phyloP scores from a whole-genome alignment of 306 rosid species.

The Vigna mungo region DNA sequence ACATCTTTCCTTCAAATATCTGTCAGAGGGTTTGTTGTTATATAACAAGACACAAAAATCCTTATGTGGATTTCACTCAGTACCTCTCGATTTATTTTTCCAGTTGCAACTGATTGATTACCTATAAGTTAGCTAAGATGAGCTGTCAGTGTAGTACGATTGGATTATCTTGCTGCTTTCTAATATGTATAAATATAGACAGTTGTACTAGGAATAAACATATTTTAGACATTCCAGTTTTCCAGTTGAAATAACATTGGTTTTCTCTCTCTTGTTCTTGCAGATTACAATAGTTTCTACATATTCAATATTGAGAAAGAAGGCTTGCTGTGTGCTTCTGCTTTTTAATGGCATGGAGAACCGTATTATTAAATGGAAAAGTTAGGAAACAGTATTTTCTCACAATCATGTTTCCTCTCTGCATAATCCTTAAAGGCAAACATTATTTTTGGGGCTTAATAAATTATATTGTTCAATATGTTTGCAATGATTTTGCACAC shows the following conservation, averaged over 20 bases:
- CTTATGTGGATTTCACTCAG: background rate
- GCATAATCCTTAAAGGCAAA: background rate
- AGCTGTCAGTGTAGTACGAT: background rate
- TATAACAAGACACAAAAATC: background rate
- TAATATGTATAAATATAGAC: background rate
- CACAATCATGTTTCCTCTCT: background rate
- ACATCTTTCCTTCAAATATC: background rate
- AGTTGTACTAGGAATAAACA: background rate
- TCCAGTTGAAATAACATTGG: background rate
- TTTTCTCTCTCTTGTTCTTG: background rate
- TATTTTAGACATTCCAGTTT: background rate
- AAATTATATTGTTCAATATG: background rate
- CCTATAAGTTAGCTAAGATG: background rate
- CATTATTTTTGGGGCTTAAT: background rate
- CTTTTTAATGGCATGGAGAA: background rate
- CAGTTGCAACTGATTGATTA: background rate
- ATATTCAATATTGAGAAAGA: background rate
- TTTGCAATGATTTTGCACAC: background rate
- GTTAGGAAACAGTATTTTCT: background rate
- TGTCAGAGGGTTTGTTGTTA: background rate
- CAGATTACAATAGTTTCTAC: background rate
- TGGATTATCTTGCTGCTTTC: background rate
- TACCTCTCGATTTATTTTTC: background rate
- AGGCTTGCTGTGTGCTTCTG: background rate
- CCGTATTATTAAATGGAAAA: background rate